A percentile compares a stretch with the other conserved stretches of the same genome.
These are phyloP conservation scores for Apiospora malaysiana DNA, from an alignment of 2,329 filamentous ascomycete species.

Conservation along the genomic window DNA sequence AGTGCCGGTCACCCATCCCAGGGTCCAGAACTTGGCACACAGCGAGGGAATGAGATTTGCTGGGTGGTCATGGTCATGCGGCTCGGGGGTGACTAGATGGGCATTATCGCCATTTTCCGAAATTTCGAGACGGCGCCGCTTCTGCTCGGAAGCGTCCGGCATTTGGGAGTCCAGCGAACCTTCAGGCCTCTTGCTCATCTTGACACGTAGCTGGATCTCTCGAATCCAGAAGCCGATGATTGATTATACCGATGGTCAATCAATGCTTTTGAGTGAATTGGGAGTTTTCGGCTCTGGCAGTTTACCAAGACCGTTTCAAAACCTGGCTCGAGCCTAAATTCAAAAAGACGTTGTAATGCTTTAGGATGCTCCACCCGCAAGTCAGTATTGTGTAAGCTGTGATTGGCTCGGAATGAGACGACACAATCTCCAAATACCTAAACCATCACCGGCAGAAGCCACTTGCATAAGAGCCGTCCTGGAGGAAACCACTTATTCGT, in stretches of 20 bases:
- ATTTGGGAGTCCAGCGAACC: not conserved
- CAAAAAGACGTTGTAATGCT: slow-evolving; percentile 16
- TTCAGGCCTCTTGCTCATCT: slow-evolving; percentile 19
- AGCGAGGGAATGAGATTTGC: slow-evolving; percentile 94
- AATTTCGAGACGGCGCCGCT: slow-evolving; percentile 21
- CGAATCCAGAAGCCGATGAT: not conserved
- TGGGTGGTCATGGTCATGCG: slow-evolving; percentile 77
- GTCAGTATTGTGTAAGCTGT: not conserved
- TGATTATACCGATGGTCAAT: not conserved
- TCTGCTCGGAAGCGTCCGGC: not conserved
- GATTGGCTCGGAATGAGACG: slow-evolving; percentile 19
- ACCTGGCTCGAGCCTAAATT: slow-evolving; percentile 20
- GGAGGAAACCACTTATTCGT: slow-evolving; percentile 6
- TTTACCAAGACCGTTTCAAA: slow-evolving; percentile 4
- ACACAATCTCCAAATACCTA: slow-evolving; percentile 10
- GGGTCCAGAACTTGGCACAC: slow-evolving; percentile 92
- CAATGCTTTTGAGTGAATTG: no score
- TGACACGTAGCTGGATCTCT: slow-evolving; percentile 14
- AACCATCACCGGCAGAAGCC: slow-evolving; percentile 14
- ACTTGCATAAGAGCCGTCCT: not conserved
- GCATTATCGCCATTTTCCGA: slow-evolving; percentile 47
- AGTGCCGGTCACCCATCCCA: slow-evolving; percentile 93
- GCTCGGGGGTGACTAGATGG: slow-evolving; percentile 61
- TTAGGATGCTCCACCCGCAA: not conserved
- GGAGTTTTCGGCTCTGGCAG: not conserved